Evolutionary conservation across 495 filamentous ascomycete species (phyloP).

Genomic region (Podospora didyma): DNA sequence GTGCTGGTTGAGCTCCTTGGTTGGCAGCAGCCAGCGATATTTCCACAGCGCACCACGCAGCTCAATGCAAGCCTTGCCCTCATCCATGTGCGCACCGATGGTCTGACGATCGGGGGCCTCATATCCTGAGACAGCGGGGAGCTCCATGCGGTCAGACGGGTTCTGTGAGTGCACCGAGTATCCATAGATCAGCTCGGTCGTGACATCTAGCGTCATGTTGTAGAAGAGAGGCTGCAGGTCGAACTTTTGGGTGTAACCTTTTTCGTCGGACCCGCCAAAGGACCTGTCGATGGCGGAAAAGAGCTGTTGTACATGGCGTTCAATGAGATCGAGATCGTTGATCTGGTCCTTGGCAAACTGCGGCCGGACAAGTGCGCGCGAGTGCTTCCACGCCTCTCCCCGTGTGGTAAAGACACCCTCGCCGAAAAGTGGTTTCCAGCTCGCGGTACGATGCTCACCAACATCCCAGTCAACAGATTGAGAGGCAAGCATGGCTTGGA

Average conservation of each 20-base stretch:
- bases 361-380: constrained; percentile 58
- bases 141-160: constrained; percentile 4
- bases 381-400: constrained; percentile 62
- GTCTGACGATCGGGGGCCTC: constrained; percentile 21
- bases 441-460: constrained; percentile 41
- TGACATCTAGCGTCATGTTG: constrained; percentile 61
- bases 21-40: constrained; percentile 38
- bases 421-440: constrained; percentile 57
- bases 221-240: constrained; percentile 67
- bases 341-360: constrained; percentile 60
- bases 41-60: constrained; percentile 35
- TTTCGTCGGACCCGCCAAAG: background rate
- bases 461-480: constrained; percentile 56
- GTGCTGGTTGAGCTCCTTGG: constrained; percentile 36
- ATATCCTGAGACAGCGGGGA: constrained; percentile 11
- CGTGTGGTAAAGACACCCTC: constrained; percentile 69
- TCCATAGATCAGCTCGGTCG: constrained; percentile 73
- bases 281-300: constrained; percentile 30
- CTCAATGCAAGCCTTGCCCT: constrained; percentile 42
- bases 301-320: constrained; percentile 54
- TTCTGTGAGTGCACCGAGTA: constrained; percentile 37
- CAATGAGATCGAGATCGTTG: constrained; percentile 55
- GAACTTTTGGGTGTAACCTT: constrained; percentile 25
- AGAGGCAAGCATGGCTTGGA: constrained; percentile 57
- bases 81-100: constrained; percentile 43